Percentiles rank a stretch among this genome's conserved stretches.
Conservation (phyloP, 805 yeast genomes). For the Teunomyces kruisii region DNA sequence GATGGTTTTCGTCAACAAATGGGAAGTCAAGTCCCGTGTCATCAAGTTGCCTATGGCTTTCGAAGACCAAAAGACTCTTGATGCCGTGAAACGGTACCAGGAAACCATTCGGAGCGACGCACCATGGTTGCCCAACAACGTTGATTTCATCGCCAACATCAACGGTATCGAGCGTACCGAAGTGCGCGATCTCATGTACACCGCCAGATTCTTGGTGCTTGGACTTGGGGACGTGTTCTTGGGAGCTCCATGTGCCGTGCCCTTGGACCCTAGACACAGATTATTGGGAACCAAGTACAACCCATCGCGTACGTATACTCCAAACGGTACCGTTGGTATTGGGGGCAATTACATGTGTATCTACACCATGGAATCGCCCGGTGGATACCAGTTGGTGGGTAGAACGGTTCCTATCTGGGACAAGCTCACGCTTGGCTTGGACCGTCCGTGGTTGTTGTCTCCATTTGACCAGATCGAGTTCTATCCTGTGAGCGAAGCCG, state of each 20-base stretch:
- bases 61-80: constrained; percentile 86
- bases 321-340: constrained; percentile 95
- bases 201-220: constrained; percentile 86
- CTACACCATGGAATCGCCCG: constrained; percentile 97
- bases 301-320: constrained; percentile 94
- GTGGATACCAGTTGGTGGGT: constrained; percentile 96
- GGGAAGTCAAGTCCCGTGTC: constrained; percentile 84
- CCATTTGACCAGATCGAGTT: constrained; percentile 95
- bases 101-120: constrained; percentile 93
- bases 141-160: constrained; percentile 88
- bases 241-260: constrained; percentile 99
- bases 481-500: constrained; percentile 86
- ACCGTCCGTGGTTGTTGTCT: constrained; percentile 80
- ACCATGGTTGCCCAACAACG: constrained; percentile 98
- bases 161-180: constrained; percentile 76
- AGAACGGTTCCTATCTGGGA: constrained; percentile 99
- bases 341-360: constrained; percentile 99
- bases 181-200: constrained; percentile 80
- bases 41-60: constrained; percentile 93
- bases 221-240: constrained; percentile 97
- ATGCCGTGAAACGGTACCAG: constrained; percentile 85
- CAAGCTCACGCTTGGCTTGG: constrained; percentile 72
- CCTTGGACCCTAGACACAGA: constrained; percentile 94
- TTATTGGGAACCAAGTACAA: constrained; percentile 91
- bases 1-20: constrained; percentile 68